Conservation (phyloP, 1,284 basidiomycete genomes). For the Mycena citricolor region DNA sequence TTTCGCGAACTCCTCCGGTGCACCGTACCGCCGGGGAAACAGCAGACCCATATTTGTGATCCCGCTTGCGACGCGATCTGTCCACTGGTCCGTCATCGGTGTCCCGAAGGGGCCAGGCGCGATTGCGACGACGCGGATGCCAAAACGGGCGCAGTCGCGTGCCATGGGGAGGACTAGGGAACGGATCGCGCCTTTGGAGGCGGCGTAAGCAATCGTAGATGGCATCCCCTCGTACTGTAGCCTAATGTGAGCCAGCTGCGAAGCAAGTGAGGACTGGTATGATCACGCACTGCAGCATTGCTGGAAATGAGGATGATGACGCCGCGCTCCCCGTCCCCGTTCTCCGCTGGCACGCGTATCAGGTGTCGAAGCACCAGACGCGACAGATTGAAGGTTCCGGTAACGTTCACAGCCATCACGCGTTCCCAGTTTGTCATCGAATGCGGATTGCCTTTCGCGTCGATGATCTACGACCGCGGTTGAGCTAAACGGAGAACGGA, state of each 20-base stretch:
- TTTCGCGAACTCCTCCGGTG: constrained; percentile 49
- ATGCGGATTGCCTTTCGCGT: constrained; percentile 45
- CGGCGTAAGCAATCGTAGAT: constrained; percentile 52
- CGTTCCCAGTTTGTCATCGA: constrained; percentile 51
- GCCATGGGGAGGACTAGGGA: constrained; percentile 57
- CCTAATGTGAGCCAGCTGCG: not conserved
- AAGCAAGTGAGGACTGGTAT: not conserved
- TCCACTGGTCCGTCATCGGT: constrained; percentile 43
- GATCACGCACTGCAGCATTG: constrained; percentile 49
- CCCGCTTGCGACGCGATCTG: constrained; percentile 37
- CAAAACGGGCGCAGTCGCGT: constrained; percentile 50
- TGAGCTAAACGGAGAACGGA: not conserved
- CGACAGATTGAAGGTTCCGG: constrained; percentile 54
- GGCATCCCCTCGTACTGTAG: constrained; percentile 47
- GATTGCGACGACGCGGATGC: constrained; percentile 54
- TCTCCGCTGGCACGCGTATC: constrained; percentile 43
- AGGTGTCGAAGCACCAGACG: constrained; percentile 50
- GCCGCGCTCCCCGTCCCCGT: constrained; percentile 49
- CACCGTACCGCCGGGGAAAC: constrained; percentile 47
- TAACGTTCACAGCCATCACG: constrained; percentile 49
- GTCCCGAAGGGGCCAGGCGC: constrained; percentile 52
- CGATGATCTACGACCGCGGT: constrained; percentile 43
- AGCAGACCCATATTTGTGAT: constrained; percentile 39
- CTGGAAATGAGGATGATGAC: constrained; percentile 55
- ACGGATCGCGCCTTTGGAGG: constrained; percentile 52